Base-by-base conservation (phyloP, 2,329 filamentous ascomycete genomes). In the Elsinoe ampelina region DNA sequence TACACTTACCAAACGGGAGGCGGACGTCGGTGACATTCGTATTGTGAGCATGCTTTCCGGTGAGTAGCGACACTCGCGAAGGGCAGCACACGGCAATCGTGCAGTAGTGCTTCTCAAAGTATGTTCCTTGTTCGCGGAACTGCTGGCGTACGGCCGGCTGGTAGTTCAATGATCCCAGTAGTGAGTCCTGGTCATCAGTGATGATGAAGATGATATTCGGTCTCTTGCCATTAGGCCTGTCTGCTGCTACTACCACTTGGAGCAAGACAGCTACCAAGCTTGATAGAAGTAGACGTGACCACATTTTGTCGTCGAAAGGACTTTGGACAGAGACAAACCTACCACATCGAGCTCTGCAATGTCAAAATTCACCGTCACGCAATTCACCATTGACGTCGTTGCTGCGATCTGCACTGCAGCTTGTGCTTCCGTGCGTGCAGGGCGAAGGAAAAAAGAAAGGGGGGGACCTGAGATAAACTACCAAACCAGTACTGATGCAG, bases 171-270 rank as follows among this genome's bases (percentile, higher is more conserved):
- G 83, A 86, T 47, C 81, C 72, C 61, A 87, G 72, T 39, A 80
- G 77, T 1, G 81, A 67, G 63, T 87, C 84, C 63, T 87, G 84
- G 60, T 87, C 84, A 59, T 87, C 84, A 0, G 82, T 84, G 38
- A 87, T 72, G 58, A 87, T 80, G 63, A 87, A 83, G 17, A 87
- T 71, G 45, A 87, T 79, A 60, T 86, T 86, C n/a, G 66, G 66
- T 71, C 48, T 34, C 32, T 39, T 52, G 12, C 38, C n/a, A 1
- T 12, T 55, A 11, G 2, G 34, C 2, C n/a, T 22, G 15, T 19
- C 41, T 17, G 41, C 41, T 10, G 41, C 41, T 12, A n/a, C 10
- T 8, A 22, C 41, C 26, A 22, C 41, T 20, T 8, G 4, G 26
- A 45, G 41, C 10, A 45, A 4, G 41, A 19, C 2, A 6, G 41